A percentile compares a stretch with the other conserved stretches of the same genome.
These are phyloP conservation scores for Eimeria maxima DNA, from an alignment of 169 alveolate genomes.

Conservation along the genomic window DNA sequence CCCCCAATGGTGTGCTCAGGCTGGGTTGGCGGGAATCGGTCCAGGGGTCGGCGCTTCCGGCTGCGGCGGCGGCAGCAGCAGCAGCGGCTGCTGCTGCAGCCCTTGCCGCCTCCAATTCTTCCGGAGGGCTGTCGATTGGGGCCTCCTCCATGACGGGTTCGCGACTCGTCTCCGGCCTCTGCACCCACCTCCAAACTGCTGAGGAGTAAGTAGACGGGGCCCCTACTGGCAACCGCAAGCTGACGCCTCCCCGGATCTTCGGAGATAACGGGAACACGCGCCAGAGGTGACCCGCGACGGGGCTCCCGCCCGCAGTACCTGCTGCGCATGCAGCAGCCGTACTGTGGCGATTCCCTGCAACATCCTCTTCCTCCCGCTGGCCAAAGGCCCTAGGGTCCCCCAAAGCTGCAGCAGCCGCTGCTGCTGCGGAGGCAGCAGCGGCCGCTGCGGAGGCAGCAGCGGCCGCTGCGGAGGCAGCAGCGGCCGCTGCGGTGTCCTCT, in stretches of 20 bases:
- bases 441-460: neutral
- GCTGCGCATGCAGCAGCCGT: neutral
- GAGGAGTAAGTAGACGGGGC: conserved; percentile 44
- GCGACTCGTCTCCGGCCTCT: conserved; percentile 43
- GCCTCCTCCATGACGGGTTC: conserved; percentile 18
- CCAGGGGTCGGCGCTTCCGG: conserved; percentile 15
- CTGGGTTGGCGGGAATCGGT: conserved; percentile 49
- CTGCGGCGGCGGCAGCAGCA: neutral
- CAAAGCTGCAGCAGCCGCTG: neutral
- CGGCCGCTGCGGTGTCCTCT: conserved; percentile 31
- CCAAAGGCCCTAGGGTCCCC: neutral
- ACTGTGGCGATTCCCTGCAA: neutral
- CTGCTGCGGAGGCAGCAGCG: neutral
- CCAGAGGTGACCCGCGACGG: neutral
- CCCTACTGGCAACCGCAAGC: conserved; percentile 68
- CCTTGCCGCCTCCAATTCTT: conserved; percentile 26
- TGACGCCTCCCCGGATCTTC: conserved; percentile 51
- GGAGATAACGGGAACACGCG: neutral
- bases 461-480: neutral
- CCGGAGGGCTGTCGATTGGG: neutral
- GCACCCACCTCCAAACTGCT: conserved; percentile 55
- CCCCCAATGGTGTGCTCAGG: neutral
- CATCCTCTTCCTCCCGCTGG: neutral
- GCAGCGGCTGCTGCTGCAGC: conserved; percentile 13
- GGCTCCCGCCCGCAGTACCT: neutral